A percentile compares a stretch with the other conserved stretches of the same genome.
Conservation (phyloP, 768 basidiomycete genomes). For the Arthromyces matolae region DNA sequence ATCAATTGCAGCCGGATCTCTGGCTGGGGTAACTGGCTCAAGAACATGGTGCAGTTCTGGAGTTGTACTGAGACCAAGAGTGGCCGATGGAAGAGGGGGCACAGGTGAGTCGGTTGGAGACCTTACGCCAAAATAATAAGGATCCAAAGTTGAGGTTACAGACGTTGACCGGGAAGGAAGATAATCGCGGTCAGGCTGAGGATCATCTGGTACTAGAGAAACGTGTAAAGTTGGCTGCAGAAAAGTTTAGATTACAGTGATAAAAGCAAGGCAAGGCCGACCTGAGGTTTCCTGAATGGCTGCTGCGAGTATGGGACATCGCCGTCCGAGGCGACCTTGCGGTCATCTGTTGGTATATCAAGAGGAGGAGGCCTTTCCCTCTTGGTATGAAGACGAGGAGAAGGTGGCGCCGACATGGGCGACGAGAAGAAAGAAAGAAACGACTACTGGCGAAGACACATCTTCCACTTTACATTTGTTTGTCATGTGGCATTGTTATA, state of each 20-base stretch:
- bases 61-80: constrained; percentile 45
- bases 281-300: too few species aligned
- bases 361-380: constrained; percentile 53
- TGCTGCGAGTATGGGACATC: constrained; percentile 39
- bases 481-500: constrained; percentile 24
- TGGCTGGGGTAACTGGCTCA: constrained; percentile 68
- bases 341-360: constrained; percentile 39
- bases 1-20: constrained; percentile 79
- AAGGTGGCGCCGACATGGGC: constrained; percentile 41
- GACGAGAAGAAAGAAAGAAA: constrained; percentile 17
- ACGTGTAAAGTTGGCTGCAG: constrained; percentile 29
- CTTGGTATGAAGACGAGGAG: constrained; percentile 38
- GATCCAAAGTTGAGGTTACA: constrained; percentile 78
- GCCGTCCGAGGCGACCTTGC: constrained; percentile 34
- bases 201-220: constrained; percentile 37
- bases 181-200: constrained; percentile 42
- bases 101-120: constrained; percentile 68
- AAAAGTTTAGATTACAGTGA: too few species aligned
- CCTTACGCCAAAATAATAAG: constrained; percentile 79
- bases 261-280: too few species aligned
- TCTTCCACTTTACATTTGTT: constrained; percentile 36
- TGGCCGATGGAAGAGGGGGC: constrained; percentile 44
- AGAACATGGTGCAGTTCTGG: constrained; percentile 51
- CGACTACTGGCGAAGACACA: constrained; percentile 28
- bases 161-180: constrained; percentile 64